Conservation (phyloP, 179 eudicot genomes). For the Heliamphora pulchella region DNA sequence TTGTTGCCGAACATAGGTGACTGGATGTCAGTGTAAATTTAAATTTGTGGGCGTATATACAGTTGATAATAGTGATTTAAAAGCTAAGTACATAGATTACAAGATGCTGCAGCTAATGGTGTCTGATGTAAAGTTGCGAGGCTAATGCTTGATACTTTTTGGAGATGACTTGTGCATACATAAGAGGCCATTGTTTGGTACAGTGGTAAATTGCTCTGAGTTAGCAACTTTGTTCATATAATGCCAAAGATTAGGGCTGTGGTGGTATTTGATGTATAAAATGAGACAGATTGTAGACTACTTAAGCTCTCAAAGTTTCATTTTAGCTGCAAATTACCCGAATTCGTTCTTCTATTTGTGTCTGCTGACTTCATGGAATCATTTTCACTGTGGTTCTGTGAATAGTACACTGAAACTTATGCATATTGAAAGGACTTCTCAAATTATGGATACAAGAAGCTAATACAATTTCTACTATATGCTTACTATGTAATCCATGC, state of each 20-base stretch:
- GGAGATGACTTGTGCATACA: background rate
- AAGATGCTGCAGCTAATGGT: background rate
- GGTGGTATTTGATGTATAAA: background rate
- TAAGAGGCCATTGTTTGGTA: background rate
- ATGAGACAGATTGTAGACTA: background rate
- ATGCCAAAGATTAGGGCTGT: background rate
- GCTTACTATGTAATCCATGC: background rate
- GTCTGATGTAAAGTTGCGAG: background rate
- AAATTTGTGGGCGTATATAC: background rate
- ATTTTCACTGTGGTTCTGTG: background rate
- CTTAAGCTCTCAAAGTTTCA: background rate
- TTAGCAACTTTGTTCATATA: no score
- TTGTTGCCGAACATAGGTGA: background rate
- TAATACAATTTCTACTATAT: background rate
- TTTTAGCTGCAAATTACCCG: background rate
- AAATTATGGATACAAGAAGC: background rate
- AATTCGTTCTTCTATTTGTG: background rate
- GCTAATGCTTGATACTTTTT: background rate
- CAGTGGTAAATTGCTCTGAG: background rate
- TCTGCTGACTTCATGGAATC: constrained; percentile 1
- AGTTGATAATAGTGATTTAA: background rate
- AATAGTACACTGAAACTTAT: background rate
- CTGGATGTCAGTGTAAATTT: background rate
- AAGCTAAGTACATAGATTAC: no score
- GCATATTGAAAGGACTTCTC: background rate